Base-by-base conservation (phyloP, 805 yeast species). In the Barnettozyma vustinii region DNA sequence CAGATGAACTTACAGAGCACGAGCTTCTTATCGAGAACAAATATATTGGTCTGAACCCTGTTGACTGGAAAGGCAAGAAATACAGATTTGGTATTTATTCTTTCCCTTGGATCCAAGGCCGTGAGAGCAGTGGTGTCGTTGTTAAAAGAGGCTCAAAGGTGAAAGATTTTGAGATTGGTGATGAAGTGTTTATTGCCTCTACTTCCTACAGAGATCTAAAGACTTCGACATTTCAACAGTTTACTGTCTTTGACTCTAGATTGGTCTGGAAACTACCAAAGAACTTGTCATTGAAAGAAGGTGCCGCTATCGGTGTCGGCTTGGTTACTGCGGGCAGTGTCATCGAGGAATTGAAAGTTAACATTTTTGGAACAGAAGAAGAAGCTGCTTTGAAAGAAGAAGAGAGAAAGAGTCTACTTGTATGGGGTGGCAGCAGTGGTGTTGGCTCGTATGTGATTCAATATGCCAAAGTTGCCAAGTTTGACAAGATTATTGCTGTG, bases 351-450 rank as follows among this genome's bases (percentile, higher is more conserved):
- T 41, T 61, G 19, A 45, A 54, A 1, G 48, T 53, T 19, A 54
- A 58, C 12, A 39, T 60, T 21, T 56, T 58, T 20, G 54, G 47
- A 10, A 44, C 49, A 12, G 46, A 52, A n/a, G 53, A 44, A n/a
- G 54, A 52, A 21, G 36, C 44, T 1, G 40, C 12, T 20, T 39
- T 48, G 21, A 12, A 45, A 44, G 40, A 45, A 5, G 44, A 44
- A 27, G 54, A 46, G n/a, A 36, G 50, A 42, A 52, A 53, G 15
- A 56, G 63, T 32, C 46, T 71, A 12, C 48, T 72, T 6, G 62
- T 74, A n/a, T 74, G 78, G 78, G 79, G 79, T 35, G 79, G 75
- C 4, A 67, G 75, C 5, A 71, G 76, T 20, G 73, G 73, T 33
- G 77, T 74, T 39, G 79, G 77, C 0, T 58, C 72, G 6, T 73